phyloP scores from a whole-genome alignment of 345 rosid genomes.

The Zanthoxylum bungeanum region DNA sequence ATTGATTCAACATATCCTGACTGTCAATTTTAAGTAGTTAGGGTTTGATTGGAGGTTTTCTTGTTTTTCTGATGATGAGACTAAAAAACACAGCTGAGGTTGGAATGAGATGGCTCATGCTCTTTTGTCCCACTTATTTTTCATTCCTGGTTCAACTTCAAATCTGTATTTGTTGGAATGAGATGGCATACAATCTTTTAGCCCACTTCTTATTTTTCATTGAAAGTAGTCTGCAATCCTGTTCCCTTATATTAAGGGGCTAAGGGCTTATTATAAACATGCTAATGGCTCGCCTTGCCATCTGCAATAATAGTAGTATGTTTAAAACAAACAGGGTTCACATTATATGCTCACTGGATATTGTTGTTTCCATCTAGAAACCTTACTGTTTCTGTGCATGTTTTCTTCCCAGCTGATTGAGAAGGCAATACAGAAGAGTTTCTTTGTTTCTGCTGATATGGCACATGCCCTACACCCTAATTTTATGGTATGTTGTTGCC shows the following conservation, averaged over 20 bases:
- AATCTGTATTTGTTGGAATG: too few species aligned
- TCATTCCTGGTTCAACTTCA: neutral
- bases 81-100: neutral
- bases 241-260: neutral
- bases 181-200: neutral
- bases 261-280: neutral
- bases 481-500: slow-evolving; percentile 49
- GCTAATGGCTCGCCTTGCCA: neutral
- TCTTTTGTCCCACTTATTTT: neutral
- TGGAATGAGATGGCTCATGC: neutral
- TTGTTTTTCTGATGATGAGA: neutral
- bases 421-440: slow-evolving; percentile 87
- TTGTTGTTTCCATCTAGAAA: neutral
- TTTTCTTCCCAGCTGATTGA: slow-evolving; percentile 53
- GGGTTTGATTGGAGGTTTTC: neutral
- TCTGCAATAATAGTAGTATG: neutral
- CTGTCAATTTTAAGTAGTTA: neutral
- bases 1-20: neutral
- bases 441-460: slow-evolving; percentile 96
- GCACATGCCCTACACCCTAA: slow-evolving; percentile 98
- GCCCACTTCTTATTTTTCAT: neutral
- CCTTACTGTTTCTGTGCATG: slow-evolving; percentile 8
- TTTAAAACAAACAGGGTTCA: neutral
- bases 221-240: neutral
- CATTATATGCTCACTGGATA: neutral